These are phyloP conservation scores for Metschnikowia gruessii DNA, from an alignment of 805 yeast species.

Conservation along the genomic window DNA sequence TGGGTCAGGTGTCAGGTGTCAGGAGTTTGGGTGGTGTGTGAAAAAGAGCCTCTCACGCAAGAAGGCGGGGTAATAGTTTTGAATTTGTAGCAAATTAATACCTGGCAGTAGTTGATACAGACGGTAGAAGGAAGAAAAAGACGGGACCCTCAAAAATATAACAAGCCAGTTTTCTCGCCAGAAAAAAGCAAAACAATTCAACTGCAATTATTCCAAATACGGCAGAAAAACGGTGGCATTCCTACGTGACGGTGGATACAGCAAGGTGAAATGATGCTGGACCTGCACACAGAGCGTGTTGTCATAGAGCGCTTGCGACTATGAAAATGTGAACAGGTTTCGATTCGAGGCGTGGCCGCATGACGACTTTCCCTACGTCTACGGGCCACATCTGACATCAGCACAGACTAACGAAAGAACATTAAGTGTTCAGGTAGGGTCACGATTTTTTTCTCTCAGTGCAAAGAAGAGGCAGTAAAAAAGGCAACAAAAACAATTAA, in stretches of 20 bases:
- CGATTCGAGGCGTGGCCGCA: conserved; percentile 2
- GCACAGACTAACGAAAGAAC: too few species aligned
- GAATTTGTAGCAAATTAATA: neutral
- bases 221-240: conserved; percentile 4
- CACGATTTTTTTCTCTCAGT: too few species aligned
- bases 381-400: too few species aligned
- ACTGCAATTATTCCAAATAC: neutral
- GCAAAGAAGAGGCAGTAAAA: too few species aligned
- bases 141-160: too few species aligned
- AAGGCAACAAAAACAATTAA: too few species aligned
- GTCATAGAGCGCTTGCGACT: conserved; percentile 1
- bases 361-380: too few species aligned
- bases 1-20: neutral
- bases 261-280: conserved; percentile 8
- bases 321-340: neutral
- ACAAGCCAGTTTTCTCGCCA: too few species aligned
- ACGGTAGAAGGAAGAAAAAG: too few species aligned
- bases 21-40: neutral
- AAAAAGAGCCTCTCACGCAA: neutral
- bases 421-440: too few species aligned
- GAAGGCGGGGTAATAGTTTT: neutral
- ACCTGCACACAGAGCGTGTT: conserved; percentile 3
- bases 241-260: conserved; percentile 4
- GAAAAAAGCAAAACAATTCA: neutral
- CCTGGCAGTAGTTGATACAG: neutral